These are phyloP conservation scores for Arachis hypogaea DNA, from an alignment of 306 rosid species.

Conservation along the genomic window DNA sequence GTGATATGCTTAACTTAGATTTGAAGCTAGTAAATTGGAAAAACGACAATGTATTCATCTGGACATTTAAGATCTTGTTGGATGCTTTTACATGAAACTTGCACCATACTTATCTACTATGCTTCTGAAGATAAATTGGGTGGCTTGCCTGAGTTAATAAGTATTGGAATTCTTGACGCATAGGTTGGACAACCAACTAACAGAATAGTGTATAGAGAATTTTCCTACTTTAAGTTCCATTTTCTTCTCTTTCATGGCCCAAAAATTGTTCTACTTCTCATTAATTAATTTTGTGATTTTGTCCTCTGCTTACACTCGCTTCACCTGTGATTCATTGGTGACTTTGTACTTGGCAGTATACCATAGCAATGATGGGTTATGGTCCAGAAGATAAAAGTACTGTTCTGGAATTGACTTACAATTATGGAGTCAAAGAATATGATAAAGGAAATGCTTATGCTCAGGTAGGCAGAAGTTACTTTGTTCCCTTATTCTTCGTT, in stretches of 20 bases:
- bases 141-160: conserved; percentile 14
- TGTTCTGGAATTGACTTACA: conserved; percentile 94
- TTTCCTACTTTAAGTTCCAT: conserved; percentile 25
- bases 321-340: conserved; percentile 24
- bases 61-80: conserved; percentile 17
- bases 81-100: conserved; percentile 16
- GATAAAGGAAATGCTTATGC: conserved; percentile 93
- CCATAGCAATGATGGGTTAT: conserved; percentile 86
- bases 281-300: conserved; percentile 20
- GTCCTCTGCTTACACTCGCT: conserved; percentile 27
- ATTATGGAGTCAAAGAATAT: conserved; percentile 92
- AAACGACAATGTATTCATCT: conserved; percentile 1
- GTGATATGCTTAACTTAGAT: conserved; percentile 1
- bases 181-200: conserved; percentile 3
- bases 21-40: not conserved
- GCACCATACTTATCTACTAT: not conserved
- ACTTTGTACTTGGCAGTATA: conserved; percentile 53
- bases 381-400: conserved; percentile 94
- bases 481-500: conserved; percentile 24
- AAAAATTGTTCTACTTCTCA: conserved; percentile 19
- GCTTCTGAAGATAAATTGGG: not conserved
- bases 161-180: conserved; percentile 5
- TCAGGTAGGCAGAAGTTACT: conserved; percentile 57
- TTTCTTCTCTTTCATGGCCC: conserved; percentile 29
- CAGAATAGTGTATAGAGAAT: not conserved